phyloP scores from a whole-genome alignment of 2,329 filamentous ascomycete genomes.

The Colletotrichum tofieldiae region DNA sequence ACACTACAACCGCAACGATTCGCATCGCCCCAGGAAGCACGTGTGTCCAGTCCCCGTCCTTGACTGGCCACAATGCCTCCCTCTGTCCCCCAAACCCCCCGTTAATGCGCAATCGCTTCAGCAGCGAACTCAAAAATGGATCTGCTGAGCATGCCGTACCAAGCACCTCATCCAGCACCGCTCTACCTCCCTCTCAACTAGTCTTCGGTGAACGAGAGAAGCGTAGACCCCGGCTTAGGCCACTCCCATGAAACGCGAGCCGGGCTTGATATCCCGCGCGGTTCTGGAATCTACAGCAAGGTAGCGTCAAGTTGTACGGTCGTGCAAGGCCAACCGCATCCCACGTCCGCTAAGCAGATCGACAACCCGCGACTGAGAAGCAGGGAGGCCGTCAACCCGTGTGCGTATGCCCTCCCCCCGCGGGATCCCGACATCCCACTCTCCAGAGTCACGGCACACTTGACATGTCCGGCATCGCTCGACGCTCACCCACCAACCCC shows the following conservation, averaged over 20 bases:
- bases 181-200: neutral
- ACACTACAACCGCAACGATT: neutral
- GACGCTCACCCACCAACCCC: neutral
- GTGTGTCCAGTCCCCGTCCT: neutral
- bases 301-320: neutral
- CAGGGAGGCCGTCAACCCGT: neutral
- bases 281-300: neutral
- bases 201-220: neutral
- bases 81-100: neutral
- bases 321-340: neutral
- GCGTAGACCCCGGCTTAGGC: neutral
- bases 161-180: too few species aligned
- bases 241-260: neutral
- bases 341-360: neutral
- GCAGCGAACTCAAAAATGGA: neutral
- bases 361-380: too few species aligned
- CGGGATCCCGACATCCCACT: too few species aligned
- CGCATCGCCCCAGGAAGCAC: neutral
- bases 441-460: too few species aligned
- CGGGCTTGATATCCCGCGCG: neutral
- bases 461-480: neutral
- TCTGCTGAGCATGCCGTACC: neutral
- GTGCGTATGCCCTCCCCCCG: too few species aligned
- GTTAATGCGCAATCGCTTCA: neutral
- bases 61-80: neutral